Base-by-base conservation (phyloP, 768 basidiomycete genomes). In the Atractiella rhizophila region DNA sequence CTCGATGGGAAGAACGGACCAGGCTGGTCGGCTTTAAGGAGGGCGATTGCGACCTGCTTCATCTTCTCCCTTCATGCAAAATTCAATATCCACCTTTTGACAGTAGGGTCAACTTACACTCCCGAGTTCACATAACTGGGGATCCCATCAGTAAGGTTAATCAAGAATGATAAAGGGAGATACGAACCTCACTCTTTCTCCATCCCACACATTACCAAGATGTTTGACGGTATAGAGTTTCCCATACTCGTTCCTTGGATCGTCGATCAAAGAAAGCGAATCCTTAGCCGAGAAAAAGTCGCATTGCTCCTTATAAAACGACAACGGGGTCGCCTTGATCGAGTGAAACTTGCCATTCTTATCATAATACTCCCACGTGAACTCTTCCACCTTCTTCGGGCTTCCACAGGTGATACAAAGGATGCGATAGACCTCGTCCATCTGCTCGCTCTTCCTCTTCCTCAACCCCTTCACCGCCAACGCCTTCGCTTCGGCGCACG, bases 201-300 rank as follows among this genome's bases (percentile, higher is more conserved):
- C 82, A 45, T 77, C 78, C 74, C 77, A 82, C 37, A 96, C 63
- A 53, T 94, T 94, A 13, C 86, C 86, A 27, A 94, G 71, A 53
- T 79, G 75, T 52, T 86, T 73, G 15, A 94, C 83, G 1, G 82
- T 82, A 62, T 86, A 86, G 13, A 88, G 65, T 58, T 72, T 75
- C 37, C 66, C 67, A 57, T 75, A 82, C 16, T 63, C 63, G 55
- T 94, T 86, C 20, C 88, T 69, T 9, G 88, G 86, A 56, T 96
- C 88, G 52, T 96, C 76, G 58, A 96, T 82, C 11, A 96, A 67
- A 28, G 83, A 88, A 66, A 96, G 44, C 27, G 67, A 69, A 37
- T 68, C 66, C 46, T 67, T 66, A 43, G 64, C 62, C 4, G 66
- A 66, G 54, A 74, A 76, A 19, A 66, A 35, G 10, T 30, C 31